Conservation (phyloP, 176 grass and related monocot genomes). For the Juncus effusus region DNA sequence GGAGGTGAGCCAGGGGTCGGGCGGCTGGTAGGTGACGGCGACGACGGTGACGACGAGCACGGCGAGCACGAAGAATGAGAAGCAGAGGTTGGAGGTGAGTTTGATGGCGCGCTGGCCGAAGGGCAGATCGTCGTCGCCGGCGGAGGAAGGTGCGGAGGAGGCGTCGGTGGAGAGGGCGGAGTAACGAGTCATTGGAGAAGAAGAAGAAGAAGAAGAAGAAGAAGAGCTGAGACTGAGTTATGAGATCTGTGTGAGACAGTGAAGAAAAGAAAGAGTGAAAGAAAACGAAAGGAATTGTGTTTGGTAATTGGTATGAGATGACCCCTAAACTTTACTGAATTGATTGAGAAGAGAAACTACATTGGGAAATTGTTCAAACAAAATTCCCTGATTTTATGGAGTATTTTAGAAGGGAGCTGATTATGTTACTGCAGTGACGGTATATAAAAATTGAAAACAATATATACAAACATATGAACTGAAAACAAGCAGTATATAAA, state of each 20-base stretch:
- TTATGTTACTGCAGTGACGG: too few species aligned
- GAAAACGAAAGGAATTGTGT: neutral
- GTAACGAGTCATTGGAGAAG: constrained; percentile 20
- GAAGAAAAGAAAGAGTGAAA: constrained; percentile 17
- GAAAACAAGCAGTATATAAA: too few species aligned
- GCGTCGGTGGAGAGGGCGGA: constrained; percentile 20
- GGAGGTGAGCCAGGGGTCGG: constrained; percentile 89
- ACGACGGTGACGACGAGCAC: constrained; percentile 85
- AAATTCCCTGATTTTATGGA: too few species aligned
- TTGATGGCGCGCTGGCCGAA: constrained; percentile 72
- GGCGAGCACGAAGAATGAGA: constrained; percentile 82
- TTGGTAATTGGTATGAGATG: too few species aligned
- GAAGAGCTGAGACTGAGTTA: neutral
- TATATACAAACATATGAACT: too few species aligned
- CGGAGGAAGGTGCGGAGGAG: neutral
- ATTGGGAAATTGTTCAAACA: too few species aligned
- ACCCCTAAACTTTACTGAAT: too few species aligned
- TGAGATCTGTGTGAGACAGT: neutral
- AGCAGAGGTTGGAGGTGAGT: constrained; percentile 69
- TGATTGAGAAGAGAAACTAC: too few species aligned
- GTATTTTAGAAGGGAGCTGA: too few species aligned
- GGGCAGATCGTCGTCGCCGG: constrained; percentile 44
- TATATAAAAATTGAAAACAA: too few species aligned
- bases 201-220: neutral
- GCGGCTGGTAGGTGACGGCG: constrained; percentile 93